A percentile compares a stretch with the other conserved stretches of the same genome.
phyloP scores from a whole-genome alignment of 352 stramenopile genomes.

The Hyaloperonospora arabidopsidis region DNA sequence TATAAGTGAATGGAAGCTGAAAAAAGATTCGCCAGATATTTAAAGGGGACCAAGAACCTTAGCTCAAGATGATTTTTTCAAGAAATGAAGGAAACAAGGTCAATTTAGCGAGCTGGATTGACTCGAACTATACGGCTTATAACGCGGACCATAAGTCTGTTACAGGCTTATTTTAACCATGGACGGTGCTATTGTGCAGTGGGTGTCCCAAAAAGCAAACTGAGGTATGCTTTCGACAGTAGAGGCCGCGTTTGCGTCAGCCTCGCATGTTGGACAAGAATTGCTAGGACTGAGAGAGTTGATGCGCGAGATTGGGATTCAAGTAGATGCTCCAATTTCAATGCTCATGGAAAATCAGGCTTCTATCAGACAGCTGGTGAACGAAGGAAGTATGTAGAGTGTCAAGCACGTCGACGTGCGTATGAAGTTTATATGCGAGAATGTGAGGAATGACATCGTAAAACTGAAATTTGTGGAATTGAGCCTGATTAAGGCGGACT shows the following conservation, averaged over 20 bases:
- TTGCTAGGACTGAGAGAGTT: background rate
- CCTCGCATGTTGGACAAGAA: no score
- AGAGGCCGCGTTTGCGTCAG: background rate
- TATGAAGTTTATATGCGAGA: background rate
- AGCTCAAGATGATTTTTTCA: background rate
- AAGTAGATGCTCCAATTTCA: background rate
- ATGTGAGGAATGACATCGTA: background rate
- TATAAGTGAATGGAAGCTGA: background rate
- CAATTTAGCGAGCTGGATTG: background rate
- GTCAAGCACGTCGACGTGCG: background rate
- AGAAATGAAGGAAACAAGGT: background rate
- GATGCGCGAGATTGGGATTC: background rate
- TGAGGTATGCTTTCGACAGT: background rate
- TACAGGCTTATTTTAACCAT: background rate
- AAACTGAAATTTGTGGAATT: background rate
- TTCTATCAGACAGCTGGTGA: background rate
- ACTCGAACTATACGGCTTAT: background rate
- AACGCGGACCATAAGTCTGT: slow-evolving; percentile 2
- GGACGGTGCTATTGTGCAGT: slow-evolving; percentile 2
- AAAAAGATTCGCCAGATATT: background rate
- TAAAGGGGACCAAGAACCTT: slow-evolving; percentile 2
- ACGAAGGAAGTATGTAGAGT: background rate
- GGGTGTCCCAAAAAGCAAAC: slow-evolving; percentile 7
- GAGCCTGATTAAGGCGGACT: background rate
- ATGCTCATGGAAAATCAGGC: background rate